Conservation (phyloP, 2,329 filamentous ascomycete genomes). For the Fusarium staphyleae region DNA sequence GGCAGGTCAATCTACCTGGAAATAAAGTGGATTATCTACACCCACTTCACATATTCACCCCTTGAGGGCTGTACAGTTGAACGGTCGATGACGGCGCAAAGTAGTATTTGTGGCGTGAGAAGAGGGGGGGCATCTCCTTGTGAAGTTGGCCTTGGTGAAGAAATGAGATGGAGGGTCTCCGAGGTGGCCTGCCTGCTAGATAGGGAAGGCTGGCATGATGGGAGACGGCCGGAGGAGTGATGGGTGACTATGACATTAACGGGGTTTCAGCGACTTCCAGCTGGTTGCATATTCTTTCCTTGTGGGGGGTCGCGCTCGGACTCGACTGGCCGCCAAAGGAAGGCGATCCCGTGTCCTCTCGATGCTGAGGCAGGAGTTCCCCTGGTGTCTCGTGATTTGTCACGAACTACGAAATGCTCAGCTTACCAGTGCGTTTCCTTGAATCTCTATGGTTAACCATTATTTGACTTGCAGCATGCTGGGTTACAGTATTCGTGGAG, state of each 20-base stretch:
- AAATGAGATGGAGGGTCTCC: conserved; percentile 11
- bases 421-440: too few relatives aligned
- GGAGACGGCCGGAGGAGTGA: neutral
- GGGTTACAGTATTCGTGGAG: neutral
- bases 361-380: neutral
- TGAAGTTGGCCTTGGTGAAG: neutral
- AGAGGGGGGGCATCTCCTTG: neutral
- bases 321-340: conserved; percentile 16
- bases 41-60: too few relatives aligned
- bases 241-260: conserved; percentile 20
- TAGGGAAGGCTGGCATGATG: conserved; percentile 19
- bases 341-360: conserved; percentile 20
- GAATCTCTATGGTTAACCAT: too few relatives aligned
- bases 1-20: too few relatives aligned
- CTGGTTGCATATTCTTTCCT: conserved; percentile 24
- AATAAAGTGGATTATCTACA: too few relatives aligned
- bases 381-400: conserved; percentile 5
- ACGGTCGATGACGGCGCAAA: conserved; percentile 22
- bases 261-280: conserved; percentile 3
- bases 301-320: conserved; percentile 30
- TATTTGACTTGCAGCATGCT: conserved; percentile 21
- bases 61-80: neutral
- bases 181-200: conserved; percentile 18
- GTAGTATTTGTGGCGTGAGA: conserved; percentile 26
- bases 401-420: neutral